phyloP scores from a whole-genome alignment of 2,329 filamentous ascomycete species.

The Fusarium hostae region DNA sequence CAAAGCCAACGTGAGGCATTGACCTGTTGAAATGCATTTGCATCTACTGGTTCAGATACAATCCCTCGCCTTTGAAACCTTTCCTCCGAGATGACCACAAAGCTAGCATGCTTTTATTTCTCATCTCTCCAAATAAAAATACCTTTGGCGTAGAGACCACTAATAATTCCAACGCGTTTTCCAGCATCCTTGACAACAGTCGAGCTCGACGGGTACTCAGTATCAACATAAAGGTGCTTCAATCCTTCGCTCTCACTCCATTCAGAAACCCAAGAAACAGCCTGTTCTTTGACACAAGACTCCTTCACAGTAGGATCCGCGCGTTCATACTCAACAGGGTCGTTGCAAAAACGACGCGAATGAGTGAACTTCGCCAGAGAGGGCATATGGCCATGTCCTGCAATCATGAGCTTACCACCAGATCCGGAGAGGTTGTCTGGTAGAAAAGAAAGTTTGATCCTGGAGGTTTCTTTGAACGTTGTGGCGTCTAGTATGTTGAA shows the following conservation, averaged over 20 bases:
- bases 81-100: neutral
- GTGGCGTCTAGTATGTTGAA: conserved; percentile 9
- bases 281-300: neutral
- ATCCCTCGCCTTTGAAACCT: neutral
- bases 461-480: neutral
- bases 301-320: conserved; percentile 14
- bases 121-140: conserved; percentile 44
- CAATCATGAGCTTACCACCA: conserved; percentile 50
- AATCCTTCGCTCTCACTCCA: conserved; percentile 51
- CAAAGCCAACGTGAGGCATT: neutral
- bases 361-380: conserved; percentile 47
- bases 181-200: conserved; percentile 48
- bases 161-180: conserved; percentile 49
- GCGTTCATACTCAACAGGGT: conserved; percentile 40
- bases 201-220: conserved; percentile 49
- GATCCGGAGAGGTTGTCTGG: conserved; percentile 54
- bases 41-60: neutral
- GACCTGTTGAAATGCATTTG: accelerated
- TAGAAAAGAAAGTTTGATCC: conserved; percentile 49
- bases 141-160: conserved; percentile 53
- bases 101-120: neutral
- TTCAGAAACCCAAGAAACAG: conserved; percentile 47
- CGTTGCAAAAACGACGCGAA: conserved; percentile 51
- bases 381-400: conserved; percentile 54
- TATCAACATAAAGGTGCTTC: conserved; percentile 49